Base-by-base conservation (phyloP, 75 land plant genomes). In the Cryptomeria japonica region DNA sequence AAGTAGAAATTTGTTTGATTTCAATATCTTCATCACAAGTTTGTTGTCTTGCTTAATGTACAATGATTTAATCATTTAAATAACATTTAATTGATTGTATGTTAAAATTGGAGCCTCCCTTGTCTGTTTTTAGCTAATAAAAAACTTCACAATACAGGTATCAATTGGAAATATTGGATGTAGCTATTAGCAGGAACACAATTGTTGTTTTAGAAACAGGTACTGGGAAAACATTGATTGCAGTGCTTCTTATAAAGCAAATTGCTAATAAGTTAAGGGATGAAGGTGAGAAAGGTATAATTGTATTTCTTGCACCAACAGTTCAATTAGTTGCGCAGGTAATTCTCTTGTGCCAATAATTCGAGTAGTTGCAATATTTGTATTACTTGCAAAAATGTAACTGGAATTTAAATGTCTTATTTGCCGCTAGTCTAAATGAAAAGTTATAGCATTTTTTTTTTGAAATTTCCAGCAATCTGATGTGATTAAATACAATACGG, bases 161-260 rank as follows among this genome's bases (percentile, higher is more conserved):
- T 90, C 97, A 97, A 87, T 31, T 93, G 64, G 95, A 96, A 80
- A 90, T 92, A 34, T 84, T 97, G 83, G 94, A 93, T 87, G 92
- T 87, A 78, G 99, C 97, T 25, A 80, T 90, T 31, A 89, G 94
- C 87, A 86, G 87, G 89, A 97, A 97, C 90, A 93, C 95, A 2
- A 91, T 97, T 64, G 94, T 95, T 11, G 94, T 87, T 84, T 87
- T 97, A 82, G 97, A 95, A 83, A 96, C 97, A 34, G 99, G 99
- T n/a, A 88, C 94, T 72, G 99, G 99, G 37, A 97, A 97, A 89
- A 97, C 99, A 22, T 89, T 93, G 56, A 94, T 97, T 47, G 95
- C 99, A 9, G 91, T 95, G 47, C 91, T 96, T 93, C 93, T 97
- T 73, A 83, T 97, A 68, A 89, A 91, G 31, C 79, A 90, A 36